Conservation (phyloP, 305 asterid genomes). For the Nicotiana rustica region DNA sequence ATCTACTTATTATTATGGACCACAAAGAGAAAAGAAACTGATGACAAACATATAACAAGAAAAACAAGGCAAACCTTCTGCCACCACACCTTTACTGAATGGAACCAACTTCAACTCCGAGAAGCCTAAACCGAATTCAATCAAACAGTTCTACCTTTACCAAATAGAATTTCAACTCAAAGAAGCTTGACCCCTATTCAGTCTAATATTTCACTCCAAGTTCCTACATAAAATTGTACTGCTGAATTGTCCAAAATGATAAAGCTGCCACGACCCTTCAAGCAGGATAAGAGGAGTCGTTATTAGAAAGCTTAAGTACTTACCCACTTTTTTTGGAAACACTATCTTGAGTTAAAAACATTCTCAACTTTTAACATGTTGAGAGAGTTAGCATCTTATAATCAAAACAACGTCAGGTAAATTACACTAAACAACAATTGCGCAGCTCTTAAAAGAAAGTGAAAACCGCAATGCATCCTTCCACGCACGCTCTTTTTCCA, state of each 20-base stretch:
- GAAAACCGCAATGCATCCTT: not conserved
- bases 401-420: not conserved
- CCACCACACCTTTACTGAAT: not conserved
- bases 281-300: not conserved
- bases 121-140: not conserved
- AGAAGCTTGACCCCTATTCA: not conserved
- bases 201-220: not conserved
- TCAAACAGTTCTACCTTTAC: not conserved
- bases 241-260: not conserved
- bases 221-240: slow-evolving; percentile 13
- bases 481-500: not conserved
- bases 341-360: not conserved
- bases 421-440: not conserved
- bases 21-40: not conserved
- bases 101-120: not conserved
- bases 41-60: not conserved
- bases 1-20: not conserved
- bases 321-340: not conserved
- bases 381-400: not conserved
- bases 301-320: not conserved
- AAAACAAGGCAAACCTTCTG: not conserved
- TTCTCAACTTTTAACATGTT: not conserved
- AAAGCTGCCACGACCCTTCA: not conserved
- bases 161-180: not conserved
- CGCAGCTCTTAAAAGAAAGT: not conserved